A percentile compares a stretch with the other conserved stretches of the same genome.
These are phyloP conservation scores for Colletotrichum neosansevieriae DNA, from an alignment of 2,329 filamentous ascomycete species.

Conservation along the genomic window DNA sequence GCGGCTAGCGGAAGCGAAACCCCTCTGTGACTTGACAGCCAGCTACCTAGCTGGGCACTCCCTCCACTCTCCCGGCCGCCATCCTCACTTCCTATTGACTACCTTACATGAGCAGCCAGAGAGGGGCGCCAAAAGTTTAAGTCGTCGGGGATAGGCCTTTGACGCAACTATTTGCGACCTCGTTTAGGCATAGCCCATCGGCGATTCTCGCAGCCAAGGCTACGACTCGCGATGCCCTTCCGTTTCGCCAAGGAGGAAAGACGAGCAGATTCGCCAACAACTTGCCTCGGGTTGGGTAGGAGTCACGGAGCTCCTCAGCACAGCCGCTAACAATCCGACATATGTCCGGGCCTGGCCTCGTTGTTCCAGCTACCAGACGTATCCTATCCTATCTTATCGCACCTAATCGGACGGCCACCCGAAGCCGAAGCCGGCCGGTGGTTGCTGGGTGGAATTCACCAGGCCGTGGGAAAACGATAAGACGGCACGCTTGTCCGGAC, in stretches of 20 bases:
- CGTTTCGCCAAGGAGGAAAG: constrained; percentile 27
- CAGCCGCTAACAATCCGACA: constrained; percentile 27
- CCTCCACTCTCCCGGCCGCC: constrained; percentile 10
- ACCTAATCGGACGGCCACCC: constrained; percentile 7
- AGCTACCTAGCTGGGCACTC: constrained; percentile 11
- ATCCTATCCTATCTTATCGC: constrained; percentile 35
- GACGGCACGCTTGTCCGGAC: constrained; percentile 6
- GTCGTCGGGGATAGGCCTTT: constrained; percentile 39
- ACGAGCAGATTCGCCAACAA: constrained; percentile 1
- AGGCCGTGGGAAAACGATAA: constrained; percentile 1
- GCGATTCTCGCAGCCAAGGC: constrained; percentile 35
- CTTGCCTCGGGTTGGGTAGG: neutral
- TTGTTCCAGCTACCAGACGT: neutral
- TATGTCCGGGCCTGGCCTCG: constrained; percentile 29
- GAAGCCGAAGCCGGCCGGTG: constrained; percentile 3
- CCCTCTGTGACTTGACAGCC: neutral
- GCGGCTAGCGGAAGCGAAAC: neutral
- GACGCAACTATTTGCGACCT: neutral
- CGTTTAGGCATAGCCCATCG: constrained; percentile 26
- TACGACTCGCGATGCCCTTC: constrained; percentile 21
- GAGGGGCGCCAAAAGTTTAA: constrained; percentile 20
- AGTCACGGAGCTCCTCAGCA: neutral
- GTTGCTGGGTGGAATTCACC: neutral
- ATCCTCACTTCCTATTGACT: constrained; percentile 1
- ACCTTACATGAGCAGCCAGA: constrained; percentile 1